These are phyloP conservation scores for Colletotrichum tropicicola DNA, from an alignment of 2,329 filamentous ascomycete genomes.

Conservation along the genomic window DNA sequence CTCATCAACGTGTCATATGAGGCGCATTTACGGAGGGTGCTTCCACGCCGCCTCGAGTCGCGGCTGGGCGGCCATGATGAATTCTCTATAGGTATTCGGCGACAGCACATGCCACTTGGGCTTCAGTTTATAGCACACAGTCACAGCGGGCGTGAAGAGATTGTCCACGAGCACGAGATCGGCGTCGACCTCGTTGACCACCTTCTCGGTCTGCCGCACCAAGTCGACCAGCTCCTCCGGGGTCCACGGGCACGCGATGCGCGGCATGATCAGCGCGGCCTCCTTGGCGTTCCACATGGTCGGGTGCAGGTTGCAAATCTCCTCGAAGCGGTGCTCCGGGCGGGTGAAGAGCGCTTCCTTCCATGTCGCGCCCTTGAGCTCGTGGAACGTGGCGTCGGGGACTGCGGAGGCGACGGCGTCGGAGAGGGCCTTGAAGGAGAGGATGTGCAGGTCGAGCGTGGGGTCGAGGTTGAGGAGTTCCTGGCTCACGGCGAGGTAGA, in stretches of 20 bases:
- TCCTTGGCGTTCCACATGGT: too few relatives aligned
- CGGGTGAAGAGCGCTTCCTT: slow-evolving; percentile 11
- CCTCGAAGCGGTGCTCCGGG: neutral
- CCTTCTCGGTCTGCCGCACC: neutral
- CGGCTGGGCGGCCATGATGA: neutral
- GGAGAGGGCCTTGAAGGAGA: slow-evolving; percentile 8
- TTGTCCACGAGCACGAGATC: slow-evolving; percentile 23
- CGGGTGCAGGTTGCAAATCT: too few relatives aligned
- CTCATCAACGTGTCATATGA: neutral
- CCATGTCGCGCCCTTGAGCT: neutral
- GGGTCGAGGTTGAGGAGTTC: slow-evolving; percentile 25
- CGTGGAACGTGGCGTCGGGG: neutral
- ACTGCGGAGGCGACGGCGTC: neutral
- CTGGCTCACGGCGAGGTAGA: slow-evolving; percentile 34
- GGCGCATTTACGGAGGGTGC: slow-evolving; percentile 44
- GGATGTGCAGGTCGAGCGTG: slow-evolving; percentile 25
- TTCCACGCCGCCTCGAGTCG: slow-evolving; percentile 34
- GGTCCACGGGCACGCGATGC: slow-evolving; percentile 15
- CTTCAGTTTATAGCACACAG: slow-evolving; percentile 9
- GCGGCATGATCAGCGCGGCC: slow-evolving; percentile 14
- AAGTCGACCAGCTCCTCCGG: slow-evolving; percentile 8
- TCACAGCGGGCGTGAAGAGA: slow-evolving; percentile 25
- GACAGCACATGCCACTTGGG: neutral
- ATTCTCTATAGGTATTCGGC: neutral
- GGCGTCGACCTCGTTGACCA: slow-evolving; percentile 12